Base-by-base conservation (phyloP, 345 rosid species). In the Eucalyptus rudis region DNA sequence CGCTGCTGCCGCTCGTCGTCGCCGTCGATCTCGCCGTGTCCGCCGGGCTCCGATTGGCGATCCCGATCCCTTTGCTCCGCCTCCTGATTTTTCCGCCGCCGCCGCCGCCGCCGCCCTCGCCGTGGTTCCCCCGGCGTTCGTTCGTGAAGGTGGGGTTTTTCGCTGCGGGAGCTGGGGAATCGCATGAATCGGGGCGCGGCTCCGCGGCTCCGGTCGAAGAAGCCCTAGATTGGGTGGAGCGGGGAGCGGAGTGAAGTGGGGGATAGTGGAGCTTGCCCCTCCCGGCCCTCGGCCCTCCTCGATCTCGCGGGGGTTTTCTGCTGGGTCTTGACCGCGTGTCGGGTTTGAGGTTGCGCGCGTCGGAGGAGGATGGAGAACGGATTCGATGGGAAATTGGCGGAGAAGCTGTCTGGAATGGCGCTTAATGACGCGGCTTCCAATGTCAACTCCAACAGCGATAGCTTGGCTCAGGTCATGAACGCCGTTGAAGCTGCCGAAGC, bases 401-500 rank as follows among this genome's bases (percentile, higher is more conserved):
- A 94, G 54, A 95, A 93, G 90, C 89, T 97, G 83, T 90, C 98
- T 12, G 95, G 95, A 47, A 89, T 96, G 89, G 91, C 90, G 33
- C 89, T 96, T 25, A 91, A 90, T 87, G 93, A 94, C 51, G 76
- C 91, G 47, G 81, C 86, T 40, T 91, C 81, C 88, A 93, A 89
- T 88, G 86, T 68, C 92, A 90, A 86, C 87, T 76, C 56, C 90
- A 92, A 92, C 89, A 94, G 92, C 88, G 95, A 94, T 81, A 96
- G 93, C 90, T 96, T 97, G 92, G 93, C 93, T 90, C 99, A 95
- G 96, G 99, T 96, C 49, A 94, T 96, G 95, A 96, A 96, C 91
- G 99, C 99, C 25, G 98, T 96, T 14, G 99, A 97, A 93, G 98
- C 97, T 6, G 99, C 99, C 19, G 99, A 97, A 93, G 95, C 96